Base-by-base conservation (phyloP, 2,329 filamentous ascomycete species). In the Trichocomaceae sp. region DNA sequence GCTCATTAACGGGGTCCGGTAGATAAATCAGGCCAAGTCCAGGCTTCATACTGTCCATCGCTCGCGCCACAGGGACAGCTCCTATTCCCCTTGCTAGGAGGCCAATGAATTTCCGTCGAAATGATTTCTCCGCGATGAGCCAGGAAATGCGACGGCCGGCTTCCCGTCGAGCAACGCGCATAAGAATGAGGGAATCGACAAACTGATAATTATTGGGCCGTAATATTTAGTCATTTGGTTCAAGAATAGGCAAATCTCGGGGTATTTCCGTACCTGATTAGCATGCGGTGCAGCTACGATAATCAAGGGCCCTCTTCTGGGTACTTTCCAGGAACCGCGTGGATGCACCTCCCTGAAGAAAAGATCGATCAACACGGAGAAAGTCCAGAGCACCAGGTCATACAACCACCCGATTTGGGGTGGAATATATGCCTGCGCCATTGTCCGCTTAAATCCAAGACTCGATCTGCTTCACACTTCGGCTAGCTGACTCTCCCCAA, bases 301-400 rank as follows among this genome's bases (percentile, higher is more conserved):
- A 57, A 99, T 88, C 59, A 99, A 83, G 1, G 93, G 91, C 0
- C 91, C 93, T 59, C 83, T 82, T 65, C 87, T 84, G 45, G 93
- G 93, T 45, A 99, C 88, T 72, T 91, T 92, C 90, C 93, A 99
- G 59, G 91, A 89, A 62, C 90, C 90, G 61, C 93, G 83, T 12
- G 93, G 93, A 69, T 97, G 91, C 15, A 99, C 90, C 74, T 99
- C 93, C 63, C 93, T 86, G 78, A 99, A 99, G 82, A 99, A 99
- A 62, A 96, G 84, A 72, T 99, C 93, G 61, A 95, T 85, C 51
- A 97, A 79, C 60, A 97, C 69, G 2, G 77, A 78, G 59, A 79
- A 74, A 9, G 69, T 66, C 77, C 77, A 79, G 37, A 79, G 64
- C 47, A 77, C 68, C 23, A 77, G 59, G 63, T 78, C 76, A 61